Base-by-base conservation (phyloP, 169 alveolate genomes). In the Ichthyophthirius multifiliis region DNA sequence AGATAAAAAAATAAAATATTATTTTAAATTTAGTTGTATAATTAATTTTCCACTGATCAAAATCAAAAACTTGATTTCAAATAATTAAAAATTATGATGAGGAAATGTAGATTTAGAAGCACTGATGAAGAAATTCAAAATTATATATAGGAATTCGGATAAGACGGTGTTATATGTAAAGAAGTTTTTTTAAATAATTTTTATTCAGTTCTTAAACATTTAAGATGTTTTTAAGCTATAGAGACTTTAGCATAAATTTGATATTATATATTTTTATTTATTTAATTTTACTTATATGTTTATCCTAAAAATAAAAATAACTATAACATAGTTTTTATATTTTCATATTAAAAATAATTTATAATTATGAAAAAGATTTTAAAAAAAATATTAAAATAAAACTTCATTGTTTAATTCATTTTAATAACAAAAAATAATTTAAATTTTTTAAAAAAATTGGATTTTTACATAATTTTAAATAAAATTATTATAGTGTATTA, bases 151-250 rank as follows among this genome's bases (percentile, higher is more conserved):
- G 9, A 67, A 67, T 37, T 67, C 6, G 37, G 39, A 18, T 2
- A 32, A 34, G 77, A 67, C 35, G 77, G 77, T 3, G 9, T n/a
- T 39, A 32, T 67, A 67, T 32, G 31, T 3, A 41, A 34, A 37
- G 62, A 67, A 0, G 77, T 34, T 0, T 67, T 67, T 39, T 32
- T 67, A 5, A 39, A 67, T 18, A 67, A 37, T 18, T 67, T 67
- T 15, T 67, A 67, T 41, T 35, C 20, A n/a, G 41, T 67, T 0
- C 13, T 67, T 37, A 67, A 67, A 23, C 39, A 23, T 5, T 18
- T 67, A 34, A 67, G 77, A 67, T 67, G 77, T 39, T 23, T 37
- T n/a, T 23, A 18, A 37, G 77, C 77, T 2, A 67, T 67, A 37
- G 77, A 34, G 18, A 37, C 32, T 18, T 15, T 67, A 39, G 27